Base-by-base conservation (phyloP, 2,329 filamentous ascomycete species). In the Elsinoe australis region DNA sequence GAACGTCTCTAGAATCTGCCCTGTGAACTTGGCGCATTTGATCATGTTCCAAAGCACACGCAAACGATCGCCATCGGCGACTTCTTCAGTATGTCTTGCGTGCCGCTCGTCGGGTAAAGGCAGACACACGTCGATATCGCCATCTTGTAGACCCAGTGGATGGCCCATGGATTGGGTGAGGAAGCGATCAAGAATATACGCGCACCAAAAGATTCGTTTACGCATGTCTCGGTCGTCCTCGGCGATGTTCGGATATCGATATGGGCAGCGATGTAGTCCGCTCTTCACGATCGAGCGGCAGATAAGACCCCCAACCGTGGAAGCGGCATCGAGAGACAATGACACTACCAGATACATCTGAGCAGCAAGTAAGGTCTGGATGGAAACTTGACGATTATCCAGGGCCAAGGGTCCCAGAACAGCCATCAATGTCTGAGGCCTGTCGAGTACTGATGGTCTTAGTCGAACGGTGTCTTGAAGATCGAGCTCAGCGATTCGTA, bases 251-350 rank as follows among this genome's bases (percentile, higher is more conserved):
- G 54, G 55, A 29, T 74, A 76, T 5, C 73, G 70, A 49, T 71
- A 69, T 0, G 73, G 73, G 52, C 73, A 75, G 2, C 73, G 64
- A 53, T 76, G 72, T 5, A 75, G 62, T 3, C 73, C 73, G 1
- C 71, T 67, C 53, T 74, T 71, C 18, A 71, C 69, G 38, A 75
- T 65, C 4, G 68, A 65, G 34, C 71, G 68, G 3, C 69, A 59
- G 5, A 75, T 60, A 15, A 69, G 63, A 3, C 73, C 72, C 18
- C 70, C 69, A 4, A 75, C 63, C 0, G 69, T 71, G 0, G 71
- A 73, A 1, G 72, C 72, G 5, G 67, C 66, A 17, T 71, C 66
- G 5, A 75, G 62, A 1, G 71, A 71, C 67, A 75, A 71, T 3
- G 59, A 68, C 0, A 68, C 65, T 2, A 72, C 63, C 2, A 75